Evolutionary conservation across 2,329 filamentous ascomycete species (phyloP), one percentile per base, ranked within the genome.

Genomic region (Fusarium veterinarium): DNA sequence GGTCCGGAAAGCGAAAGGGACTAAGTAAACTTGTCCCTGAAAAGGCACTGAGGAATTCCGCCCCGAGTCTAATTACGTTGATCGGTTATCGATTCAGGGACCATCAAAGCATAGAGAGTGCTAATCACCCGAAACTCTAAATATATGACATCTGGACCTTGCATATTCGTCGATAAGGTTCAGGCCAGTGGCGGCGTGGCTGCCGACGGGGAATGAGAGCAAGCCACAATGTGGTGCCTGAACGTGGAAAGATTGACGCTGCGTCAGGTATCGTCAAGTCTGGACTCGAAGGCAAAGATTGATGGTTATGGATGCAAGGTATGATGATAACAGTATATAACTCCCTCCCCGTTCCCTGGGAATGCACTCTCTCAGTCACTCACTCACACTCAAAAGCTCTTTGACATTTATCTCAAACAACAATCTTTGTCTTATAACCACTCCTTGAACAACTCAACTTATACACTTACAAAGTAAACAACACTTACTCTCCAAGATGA

Each of bases 151-250:
- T 42, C 23, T n/a, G 16, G 58, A 33, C 58, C 44, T 48, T 45
- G 19, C 25, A 38, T 33, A 37, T 25, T 37, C 33, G 28, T 59
- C 40, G 45, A 64, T 52, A 61, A 31, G 28, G 44, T 64, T 64
- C 45, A 37, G n/a, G 28, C 25, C 31, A 62, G 65, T 67, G 63
- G 61, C 62, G 52, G 52, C 58, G 49, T 35, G 38, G 62, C 52
- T 60, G 33, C 19, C 13, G 64, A 41, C 28, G 44, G 44, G 49
- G 65, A 68, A 69, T 68, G 38, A n/a, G 17, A 37, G 44, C 11
- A 51, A 45, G 65, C 64, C 64, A 68, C 42, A n/a, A 11, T 19
- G 16, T 25, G 19, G 60, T 56, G 17, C 38, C 38, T 67, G 33
- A 44, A 61, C 19, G 20, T 42, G 42, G 31, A 33, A 40, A 40